Percentiles rank a stretch among this genome's conserved stretches.
Evolutionary conservation across 805 yeast species (phyloP).

Genomic region (Sugiyamaella lignohabitans): DNA sequence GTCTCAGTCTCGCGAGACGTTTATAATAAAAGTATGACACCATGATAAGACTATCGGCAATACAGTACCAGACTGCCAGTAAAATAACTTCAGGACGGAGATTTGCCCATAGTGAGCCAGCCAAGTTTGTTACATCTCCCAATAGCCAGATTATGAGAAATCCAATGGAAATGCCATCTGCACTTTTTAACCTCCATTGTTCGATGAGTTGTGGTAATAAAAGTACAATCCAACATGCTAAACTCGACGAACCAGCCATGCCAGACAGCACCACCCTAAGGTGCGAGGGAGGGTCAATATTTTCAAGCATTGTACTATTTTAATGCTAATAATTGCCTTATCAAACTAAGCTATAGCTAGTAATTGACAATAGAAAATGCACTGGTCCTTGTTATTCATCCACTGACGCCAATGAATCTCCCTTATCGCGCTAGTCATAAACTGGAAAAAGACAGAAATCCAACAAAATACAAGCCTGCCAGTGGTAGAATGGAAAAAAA

Average conservation of each 20-base stretch:
- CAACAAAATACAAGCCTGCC: too few relatives aligned
- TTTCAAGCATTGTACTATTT: background rate
- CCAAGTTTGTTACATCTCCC: constrained; percentile 63
- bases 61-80: constrained; percentile 69
- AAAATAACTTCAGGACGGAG: constrained; percentile 63
- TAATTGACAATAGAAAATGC: too few relatives aligned
- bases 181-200: constrained; percentile 66
- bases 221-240: constrained; percentile 76
- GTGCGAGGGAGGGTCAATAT: constrained; percentile 19
- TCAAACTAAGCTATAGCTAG: too few relatives aligned
- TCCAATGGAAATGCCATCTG: constrained; percentile 68
- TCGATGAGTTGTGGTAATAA: constrained; percentile 72
- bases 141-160: constrained; percentile 64
- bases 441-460: too few relatives aligned
- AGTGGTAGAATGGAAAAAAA: too few relatives aligned
- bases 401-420: too few relatives aligned
- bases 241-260: constrained; percentile 58
- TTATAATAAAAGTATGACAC: constrained; percentile 52
- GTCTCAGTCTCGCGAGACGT: constrained; percentile 11
- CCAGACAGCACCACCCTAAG: constrained; percentile 49
- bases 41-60: constrained; percentile 59
- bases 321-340: too few relatives aligned
- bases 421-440: too few relatives aligned
- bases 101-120: constrained; percentile 65
- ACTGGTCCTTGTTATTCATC: too few relatives aligned